Evolutionary conservation across 768 basidiomycete species (phyloP).

Genomic region (Tephrocybe sp.): DNA sequence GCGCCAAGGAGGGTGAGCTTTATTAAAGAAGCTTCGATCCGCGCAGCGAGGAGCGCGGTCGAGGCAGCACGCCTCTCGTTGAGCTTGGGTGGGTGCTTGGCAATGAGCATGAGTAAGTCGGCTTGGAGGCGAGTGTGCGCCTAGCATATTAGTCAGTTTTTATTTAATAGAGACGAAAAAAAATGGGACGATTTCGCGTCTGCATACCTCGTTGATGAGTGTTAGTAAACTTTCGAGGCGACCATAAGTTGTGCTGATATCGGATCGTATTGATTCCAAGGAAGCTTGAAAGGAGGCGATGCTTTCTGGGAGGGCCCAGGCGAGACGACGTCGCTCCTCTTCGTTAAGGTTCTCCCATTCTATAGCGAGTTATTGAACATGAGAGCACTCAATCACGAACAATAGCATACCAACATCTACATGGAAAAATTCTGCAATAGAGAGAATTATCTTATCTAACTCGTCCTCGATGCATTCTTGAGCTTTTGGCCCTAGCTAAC

Average conservation of each 20-base stretch:
- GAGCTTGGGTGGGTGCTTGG: slow-evolving; percentile 24
- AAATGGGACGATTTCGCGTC: neutral
- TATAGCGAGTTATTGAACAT: neutral
- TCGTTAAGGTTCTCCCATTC: slow-evolving; percentile 12
- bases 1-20: slow-evolving; percentile 46
- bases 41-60: slow-evolving; percentile 39
- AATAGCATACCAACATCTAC: slow-evolving; percentile 17
- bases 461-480: slow-evolving; percentile 19
- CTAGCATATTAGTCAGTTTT: too few species aligned
- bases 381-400: neutral
- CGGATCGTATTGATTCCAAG: slow-evolving; percentile 6
- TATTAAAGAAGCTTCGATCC: slow-evolving; percentile 44
- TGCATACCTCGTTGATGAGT: slow-evolving; percentile 12
- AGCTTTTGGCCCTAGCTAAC: slow-evolving; percentile 8
- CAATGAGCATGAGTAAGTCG: slow-evolving; percentile 24
- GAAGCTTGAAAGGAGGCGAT: slow-evolving; percentile 6
- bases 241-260: slow-evolving; percentile 1
- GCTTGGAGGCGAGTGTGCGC: slow-evolving; percentile 30
- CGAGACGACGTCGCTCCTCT: slow-evolving; percentile 3
- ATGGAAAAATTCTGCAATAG: slow-evolving; percentile 21
- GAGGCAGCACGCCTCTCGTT: slow-evolving; percentile 31
- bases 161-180: too few species aligned
- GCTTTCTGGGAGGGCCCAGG: slow-evolving; percentile 7
- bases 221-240: slow-evolving; percentile 9
- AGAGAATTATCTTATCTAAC: slow-evolving; percentile 18